phyloP scores from a whole-genome alignment of 1,284 basidiomycete genomes.

The Neolentinus lepideus region DNA sequence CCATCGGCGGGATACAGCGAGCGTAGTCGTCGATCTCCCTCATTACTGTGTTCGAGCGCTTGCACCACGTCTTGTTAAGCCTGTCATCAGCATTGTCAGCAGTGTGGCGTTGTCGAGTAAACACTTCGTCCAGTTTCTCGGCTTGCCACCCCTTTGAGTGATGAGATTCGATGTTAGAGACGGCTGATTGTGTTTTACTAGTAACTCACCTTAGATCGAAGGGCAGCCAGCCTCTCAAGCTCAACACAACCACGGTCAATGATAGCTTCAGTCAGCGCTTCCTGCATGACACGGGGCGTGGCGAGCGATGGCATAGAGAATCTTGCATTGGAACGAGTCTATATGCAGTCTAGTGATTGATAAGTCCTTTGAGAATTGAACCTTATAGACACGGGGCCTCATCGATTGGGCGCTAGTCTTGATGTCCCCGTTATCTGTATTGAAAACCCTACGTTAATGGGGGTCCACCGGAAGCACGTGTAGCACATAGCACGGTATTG shows the following conservation, averaged over 20 bases:
- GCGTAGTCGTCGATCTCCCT: not conserved
- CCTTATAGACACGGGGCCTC: no score
- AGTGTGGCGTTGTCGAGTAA: constrained; percentile 3
- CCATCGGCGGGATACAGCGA: not conserved
- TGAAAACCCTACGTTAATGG: no score
- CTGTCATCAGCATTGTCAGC: constrained; percentile 1
- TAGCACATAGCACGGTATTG: no score
- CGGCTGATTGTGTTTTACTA: not conserved
- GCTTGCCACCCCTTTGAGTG: constrained; percentile 9
- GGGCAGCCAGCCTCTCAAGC: not conserved
- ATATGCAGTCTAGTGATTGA: no score
- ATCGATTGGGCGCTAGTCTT: no score
- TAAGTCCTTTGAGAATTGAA: no score
- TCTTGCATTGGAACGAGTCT: no score
- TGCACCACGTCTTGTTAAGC: not conserved
- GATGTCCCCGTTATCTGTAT: no score
- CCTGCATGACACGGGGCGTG: not conserved
- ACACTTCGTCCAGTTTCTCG: constrained; percentile 6
- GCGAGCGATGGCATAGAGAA: no score
- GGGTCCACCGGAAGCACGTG: no score
- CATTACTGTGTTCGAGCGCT: not conserved
- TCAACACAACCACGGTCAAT: not conserved
- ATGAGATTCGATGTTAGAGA: not conserved
- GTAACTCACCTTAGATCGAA: not conserved
- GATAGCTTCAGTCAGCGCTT: not conserved